phyloP scores from a whole-genome alignment of 257 asterid genomes.

The Solanum paucissectum region DNA sequence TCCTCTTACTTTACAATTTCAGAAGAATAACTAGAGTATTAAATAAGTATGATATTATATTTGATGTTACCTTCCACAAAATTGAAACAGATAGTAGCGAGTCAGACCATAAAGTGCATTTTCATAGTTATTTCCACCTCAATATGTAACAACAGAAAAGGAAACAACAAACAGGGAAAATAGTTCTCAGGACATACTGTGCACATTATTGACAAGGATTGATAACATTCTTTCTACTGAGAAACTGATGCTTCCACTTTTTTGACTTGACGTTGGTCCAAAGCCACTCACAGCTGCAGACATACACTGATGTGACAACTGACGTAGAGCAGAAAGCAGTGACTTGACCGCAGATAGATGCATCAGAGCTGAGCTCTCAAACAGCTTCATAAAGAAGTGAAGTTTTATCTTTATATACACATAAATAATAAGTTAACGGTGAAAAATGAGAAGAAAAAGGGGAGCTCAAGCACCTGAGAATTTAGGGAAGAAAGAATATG shows the following conservation, averaged over 20 bases:
- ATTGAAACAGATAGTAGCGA: neutral
- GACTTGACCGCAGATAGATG: slow-evolving; percentile 82
- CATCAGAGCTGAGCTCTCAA: slow-evolving; percentile 95
- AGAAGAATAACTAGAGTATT: neutral
- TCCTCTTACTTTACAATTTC: neutral
- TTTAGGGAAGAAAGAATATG: slow-evolving; percentile 84
- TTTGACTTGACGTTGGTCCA: slow-evolving; percentile 72
- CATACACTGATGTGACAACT: slow-evolving; percentile 73
- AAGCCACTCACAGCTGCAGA: slow-evolving; percentile 48
- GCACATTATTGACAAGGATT: slow-evolving; percentile 80
- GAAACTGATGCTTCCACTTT: slow-evolving; percentile 72
- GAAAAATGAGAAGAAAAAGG: slow-evolving; percentile 1
- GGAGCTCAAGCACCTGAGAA: slow-evolving; percentile 51
- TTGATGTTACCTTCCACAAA: neutral
- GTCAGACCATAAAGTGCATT: neutral
- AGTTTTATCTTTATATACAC: neutral
- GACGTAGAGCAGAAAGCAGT: slow-evolving; percentile 88
- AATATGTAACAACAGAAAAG: neutral
- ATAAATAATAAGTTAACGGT: neutral
- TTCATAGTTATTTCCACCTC: neutral
- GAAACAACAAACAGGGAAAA: slow-evolving; percentile 12
- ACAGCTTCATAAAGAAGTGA: slow-evolving; percentile 37
- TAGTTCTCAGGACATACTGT: slow-evolving; percentile 49
- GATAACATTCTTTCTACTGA: slow-evolving; percentile 86
- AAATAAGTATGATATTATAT: neutral